Evolutionary conservation across 1,284 basidiomycete genomes (phyloP), one percentile per base, ranked within the genome.

Genomic region (Microbotryomycetes sp.): DNA sequence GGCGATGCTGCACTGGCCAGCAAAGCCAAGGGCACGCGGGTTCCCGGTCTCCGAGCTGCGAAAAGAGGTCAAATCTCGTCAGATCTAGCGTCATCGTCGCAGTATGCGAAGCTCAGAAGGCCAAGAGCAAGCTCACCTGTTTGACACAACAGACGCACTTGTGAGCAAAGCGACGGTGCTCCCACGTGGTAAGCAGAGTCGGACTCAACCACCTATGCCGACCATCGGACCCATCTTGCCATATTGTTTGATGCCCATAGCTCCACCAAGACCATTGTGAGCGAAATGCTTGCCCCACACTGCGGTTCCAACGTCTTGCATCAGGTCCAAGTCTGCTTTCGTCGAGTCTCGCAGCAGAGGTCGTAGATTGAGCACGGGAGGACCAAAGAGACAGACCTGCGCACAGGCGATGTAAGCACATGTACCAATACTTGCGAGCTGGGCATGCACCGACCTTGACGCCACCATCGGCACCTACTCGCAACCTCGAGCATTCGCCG

Each of bases 331-430:
- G 72, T 94, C 87, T 32, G 60, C 23, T n/a, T 6, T n/a, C 16
- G 25, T 28, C 9, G 55, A 83, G 29, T 71, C 71, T 36, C 89
- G 83, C 74, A 92, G 80, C 59, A 82, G 79, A 66, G 92, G 88
- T 45, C 88, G 83, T 48, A 92, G 80, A 25, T 88, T 88, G 12
- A 92, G 81, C 71, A 92, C 89, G 63, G 87, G 85, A 1, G 87
- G 83, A 70, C 91, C 90, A 70, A 92, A 92, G 32, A 93, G 77
- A 74, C 90, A 92, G 49, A 90, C 87, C 88, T 90, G 62, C n/a
- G 16, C 22, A 26, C 9, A 23, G 4, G 16, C 29, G 58, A 42
- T 19, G 15, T 14, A 16, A 32, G 16, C 23, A 26, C 7, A 12
- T 22, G 4, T 28, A 12, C 54, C 15, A 25, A 9, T n/a, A 25